Evolutionary conservation across 306 rosid species (phyloP), one percentile per base, ranked within the genome.

Genomic region (Hippophae rhamnoides): DNA sequence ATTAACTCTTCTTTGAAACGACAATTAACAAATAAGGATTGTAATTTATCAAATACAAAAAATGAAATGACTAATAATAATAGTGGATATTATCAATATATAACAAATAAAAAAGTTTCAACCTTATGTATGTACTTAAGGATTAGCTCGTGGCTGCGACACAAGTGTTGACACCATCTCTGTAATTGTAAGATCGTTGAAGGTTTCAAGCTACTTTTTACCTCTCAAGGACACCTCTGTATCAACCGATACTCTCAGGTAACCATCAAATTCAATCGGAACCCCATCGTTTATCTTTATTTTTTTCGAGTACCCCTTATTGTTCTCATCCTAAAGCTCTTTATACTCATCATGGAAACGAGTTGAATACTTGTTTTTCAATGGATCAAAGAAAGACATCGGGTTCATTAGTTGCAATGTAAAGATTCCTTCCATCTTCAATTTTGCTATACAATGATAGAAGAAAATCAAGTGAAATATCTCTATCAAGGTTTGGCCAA

Each of bases 171-270:
- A 86, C 70, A 6, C 99, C 99, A 43, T 93, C 94, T 84, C 86
- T 88, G 84, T 97, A 93, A 67, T 93, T 95, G 97, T 89, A 75
- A 88, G 85, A 75, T 82, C 97, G 46, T 88, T 93, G 84, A 93
- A 93, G 27, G 99, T 93, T 68, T 93, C 99, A 18, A 18, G 23
- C 84, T 86, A 97, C 69, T 82, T 88, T 69, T 93, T 88, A 69
- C 99, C 99, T 82, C 97, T 84, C 82, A 93, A 73, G 80, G 86
- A 93, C 70, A 93, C 95, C 95, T 88, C 97, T 23, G 99, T 88
- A 74, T 93, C 95, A 41, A 93, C 75, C 27, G 99, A 88, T 48
- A 81, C 84, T 77, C 89, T 88, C 99, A 93, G 88, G 81, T 88
- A 93, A 54, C 97, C 99, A 73, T 93, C 99, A 47, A 93, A 88